phyloP scores from a whole-genome alignment of 176 grass and related monocot species.

The Olyra latifolia region DNA sequence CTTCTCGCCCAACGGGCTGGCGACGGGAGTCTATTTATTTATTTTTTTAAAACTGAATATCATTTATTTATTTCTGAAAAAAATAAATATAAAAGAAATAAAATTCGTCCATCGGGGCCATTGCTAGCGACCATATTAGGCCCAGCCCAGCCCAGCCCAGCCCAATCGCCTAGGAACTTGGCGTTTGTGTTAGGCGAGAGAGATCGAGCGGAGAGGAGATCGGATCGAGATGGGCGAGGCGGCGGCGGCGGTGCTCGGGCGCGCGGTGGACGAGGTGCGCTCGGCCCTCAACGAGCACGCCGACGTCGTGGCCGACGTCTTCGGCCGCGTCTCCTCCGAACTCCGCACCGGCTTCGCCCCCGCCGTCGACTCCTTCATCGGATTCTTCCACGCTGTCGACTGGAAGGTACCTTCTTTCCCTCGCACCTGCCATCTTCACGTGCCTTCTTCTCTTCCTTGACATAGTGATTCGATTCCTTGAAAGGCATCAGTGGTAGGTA shows the following conservation, averaged over 20 bases:
- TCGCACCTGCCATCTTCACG: neutral
- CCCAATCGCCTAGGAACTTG: too few species aligned
- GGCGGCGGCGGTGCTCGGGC: slow-evolving; percentile 32
- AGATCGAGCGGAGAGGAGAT: neutral
- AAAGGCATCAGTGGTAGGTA: neutral
- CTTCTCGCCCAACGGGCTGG: too few species aligned
- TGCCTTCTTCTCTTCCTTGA: neutral
- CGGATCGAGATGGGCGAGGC: slow-evolving; percentile 13
- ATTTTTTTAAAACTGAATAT: too few species aligned
- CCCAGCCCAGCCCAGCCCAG: too few species aligned
- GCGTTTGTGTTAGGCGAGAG: neutral
- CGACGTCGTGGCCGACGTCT: slow-evolving; percentile 67
- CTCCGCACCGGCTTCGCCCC: slow-evolving; percentile 70
- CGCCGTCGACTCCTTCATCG: slow-evolving; percentile 72
- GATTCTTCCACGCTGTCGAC: slow-evolving; percentile 92
- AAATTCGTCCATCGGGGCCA: too few species aligned
- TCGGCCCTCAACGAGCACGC: slow-evolving; percentile 76
- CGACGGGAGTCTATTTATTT: too few species aligned
- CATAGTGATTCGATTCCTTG: neutral
- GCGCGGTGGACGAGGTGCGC: slow-evolving; percentile 67
- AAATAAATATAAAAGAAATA: too few species aligned
- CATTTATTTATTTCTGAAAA: too few species aligned
- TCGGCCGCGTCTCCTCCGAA: slow-evolving; percentile 73
- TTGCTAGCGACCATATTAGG: too few species aligned
- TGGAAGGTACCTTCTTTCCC: slow-evolving; percentile 61